Base-by-base conservation (phyloP, 306 rosid genomes). In the Calophaca sinica region DNA sequence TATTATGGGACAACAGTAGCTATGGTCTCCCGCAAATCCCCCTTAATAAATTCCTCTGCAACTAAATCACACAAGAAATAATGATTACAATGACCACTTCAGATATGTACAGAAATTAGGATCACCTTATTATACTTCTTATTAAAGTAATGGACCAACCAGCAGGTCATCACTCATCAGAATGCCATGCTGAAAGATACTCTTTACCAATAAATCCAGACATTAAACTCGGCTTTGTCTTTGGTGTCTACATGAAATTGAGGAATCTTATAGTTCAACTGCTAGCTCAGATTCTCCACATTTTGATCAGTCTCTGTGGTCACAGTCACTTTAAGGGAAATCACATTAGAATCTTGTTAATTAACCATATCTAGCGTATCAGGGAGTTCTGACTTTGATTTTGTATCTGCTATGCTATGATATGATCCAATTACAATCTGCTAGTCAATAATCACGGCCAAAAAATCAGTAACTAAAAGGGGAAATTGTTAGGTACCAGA, bases 51-150 rank as follows among this genome's bases (percentile, higher is more conserved):
- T 41, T 7, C 46, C 46, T 41, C 46, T 0, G 2, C 46, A 41
- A 41, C 6, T 7, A 87, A 46, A 71, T 87, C 87, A 82, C 82
- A 84, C 62, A 84, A 66, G 46, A 84, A 83, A 65, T 78, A 10
- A 59, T 82, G 84, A 58, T 77, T 68, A 44, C 86, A 83, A 28
- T 81, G 65, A 2, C 76, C 79, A n/a, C 52, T 79, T 72, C 72
- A 26, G 77, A 77, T 58, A 78, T 79, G 33, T 44, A 41, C 51
- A 84, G 77, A 0, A 38, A 38, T 7, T 38, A 38, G 42, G 8
- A 38, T 38, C 42, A 38, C 42, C 42, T 38, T 2, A 38, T 38
- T 38, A 38, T 38, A 35, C 38, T 7, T 80, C 83, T n/a, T 50
- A 72, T 13, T 75, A 78, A 2, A 83, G 48, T 35, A 33, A 70